Evolutionary conservation across 768 basidiomycete genomes (phyloP).

Genomic region (Termitomyces sp.): DNA sequence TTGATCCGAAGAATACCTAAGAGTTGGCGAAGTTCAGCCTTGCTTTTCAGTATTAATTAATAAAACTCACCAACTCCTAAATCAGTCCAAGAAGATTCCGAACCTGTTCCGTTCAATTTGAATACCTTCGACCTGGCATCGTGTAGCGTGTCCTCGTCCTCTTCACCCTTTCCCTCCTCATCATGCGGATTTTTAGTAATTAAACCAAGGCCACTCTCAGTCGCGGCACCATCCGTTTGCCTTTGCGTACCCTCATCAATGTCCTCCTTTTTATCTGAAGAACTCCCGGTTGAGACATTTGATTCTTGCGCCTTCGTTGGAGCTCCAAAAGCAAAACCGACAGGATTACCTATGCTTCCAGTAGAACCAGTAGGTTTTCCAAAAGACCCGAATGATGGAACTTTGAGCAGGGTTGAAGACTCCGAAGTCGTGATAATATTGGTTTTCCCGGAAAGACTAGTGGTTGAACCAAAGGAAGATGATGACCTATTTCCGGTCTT

Average conservation of each 20-base stretch:
- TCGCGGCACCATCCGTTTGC: conserved; percentile 14
- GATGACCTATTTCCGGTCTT: neutral
- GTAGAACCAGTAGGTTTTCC: conserved; percentile 23
- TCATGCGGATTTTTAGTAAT: conserved; percentile 42
- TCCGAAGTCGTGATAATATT: neutral
- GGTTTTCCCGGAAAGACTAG: neutral
- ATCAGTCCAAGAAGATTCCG: conserved; percentile 52
- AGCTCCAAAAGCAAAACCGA: conserved; percentile 54
- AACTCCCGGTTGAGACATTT: neutral
- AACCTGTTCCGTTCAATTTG: conserved; percentile 38
- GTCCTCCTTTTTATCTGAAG: conserved; percentile 5
- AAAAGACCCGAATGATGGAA: conserved; percentile 25
- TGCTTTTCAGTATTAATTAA: neutral
- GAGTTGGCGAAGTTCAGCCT: neutral
- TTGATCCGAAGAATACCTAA: conserved; percentile 67
- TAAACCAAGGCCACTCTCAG: conserved; percentile 19
- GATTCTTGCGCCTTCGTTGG: conserved; percentile 23
- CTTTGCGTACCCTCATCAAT: conserved; percentile 3
- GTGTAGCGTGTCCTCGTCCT: conserved; percentile 67
- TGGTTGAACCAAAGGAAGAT: neutral
- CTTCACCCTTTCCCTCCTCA: conserved; percentile 74
- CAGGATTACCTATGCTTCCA: conserved; percentile 57
- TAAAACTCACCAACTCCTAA: conserved; percentile 57
- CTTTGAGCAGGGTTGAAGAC: conserved; percentile 1
- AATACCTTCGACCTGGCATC: conserved; percentile 56